Evolutionary conservation across 208 protist species (phyloP).

Genomic region (Trypanosoma melophagium): DNA sequence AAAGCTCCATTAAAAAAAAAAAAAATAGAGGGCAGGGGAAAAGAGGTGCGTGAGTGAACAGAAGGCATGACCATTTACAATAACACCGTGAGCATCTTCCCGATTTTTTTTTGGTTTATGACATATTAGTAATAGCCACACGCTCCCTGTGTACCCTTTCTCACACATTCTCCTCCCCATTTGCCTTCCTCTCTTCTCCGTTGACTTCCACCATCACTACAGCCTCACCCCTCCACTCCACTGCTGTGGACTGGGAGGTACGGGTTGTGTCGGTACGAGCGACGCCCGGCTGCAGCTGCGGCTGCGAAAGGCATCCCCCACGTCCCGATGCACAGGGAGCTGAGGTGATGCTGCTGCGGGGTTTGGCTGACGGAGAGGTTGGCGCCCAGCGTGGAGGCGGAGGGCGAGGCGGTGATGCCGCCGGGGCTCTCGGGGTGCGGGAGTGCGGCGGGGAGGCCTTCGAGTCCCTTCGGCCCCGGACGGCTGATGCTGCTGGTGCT

Average conservation of each 20-base stretch:
- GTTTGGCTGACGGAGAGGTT: neutral
- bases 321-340: too few species aligned
- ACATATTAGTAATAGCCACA: too few species aligned
- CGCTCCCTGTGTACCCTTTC: neutral
- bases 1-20: too few species aligned
- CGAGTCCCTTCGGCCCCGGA: neutral
- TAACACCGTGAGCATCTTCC: too few species aligned
- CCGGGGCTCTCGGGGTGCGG: neutral
- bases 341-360: neutral
- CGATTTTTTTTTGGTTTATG: too few species aligned
- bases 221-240: neutral
- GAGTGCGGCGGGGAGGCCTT: neutral
- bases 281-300: too few species aligned
- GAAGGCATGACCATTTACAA: too few species aligned
- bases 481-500: neutral
- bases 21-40: too few species aligned
- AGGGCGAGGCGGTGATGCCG: neutral
- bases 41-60: too few species aligned
- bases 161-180: neutral
- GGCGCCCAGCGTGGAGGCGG: neutral
- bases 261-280: conserved; percentile 10
- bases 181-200: neutral
- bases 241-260: neutral
- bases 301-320: too few species aligned
- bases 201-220: neutral